Evolutionary conservation across 2,329 filamentous ascomycete genomes (phyloP).

Genomic region (Penicillium sp.): DNA sequence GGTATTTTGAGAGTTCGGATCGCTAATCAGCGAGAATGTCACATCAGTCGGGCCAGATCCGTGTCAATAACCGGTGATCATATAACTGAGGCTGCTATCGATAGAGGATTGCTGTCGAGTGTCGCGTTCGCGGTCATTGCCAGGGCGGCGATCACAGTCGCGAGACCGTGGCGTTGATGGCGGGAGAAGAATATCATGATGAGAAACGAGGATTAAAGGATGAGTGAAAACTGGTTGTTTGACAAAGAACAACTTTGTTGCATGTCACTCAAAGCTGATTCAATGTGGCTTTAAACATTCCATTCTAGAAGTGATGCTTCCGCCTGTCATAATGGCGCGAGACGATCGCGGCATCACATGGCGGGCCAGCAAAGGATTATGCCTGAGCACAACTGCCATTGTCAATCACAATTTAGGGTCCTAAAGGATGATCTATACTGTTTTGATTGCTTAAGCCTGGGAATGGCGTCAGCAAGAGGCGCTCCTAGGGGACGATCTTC

Average conservation of each 20-base stretch:
- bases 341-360: background rate
- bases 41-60: constrained; percentile 15
- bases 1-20: constrained; percentile 24
- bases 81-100: constrained; percentile 16
- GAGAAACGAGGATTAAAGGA: background rate
- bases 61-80: constrained; percentile 14
- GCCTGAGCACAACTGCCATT: background rate
- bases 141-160: background rate
- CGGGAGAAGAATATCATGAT: background rate
- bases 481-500: background rate
- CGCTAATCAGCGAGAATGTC: constrained; percentile 23
- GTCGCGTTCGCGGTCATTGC: background rate
- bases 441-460: background rate
- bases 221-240: background rate
- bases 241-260: too few relatives aligned
- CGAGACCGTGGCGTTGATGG: background rate
- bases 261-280: too few relatives aligned
- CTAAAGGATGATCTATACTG: background rate
- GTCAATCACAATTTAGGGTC: background rate
- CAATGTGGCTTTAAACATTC: background rate
- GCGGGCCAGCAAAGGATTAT: background rate
- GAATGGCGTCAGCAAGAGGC: background rate
- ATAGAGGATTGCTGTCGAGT: constrained; percentile 16
- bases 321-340: constrained; percentile 2
- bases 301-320: background rate